A percentile compares a stretch with the other conserved stretches of the same genome.
phyloP scores from a whole-genome alignment of 164 flowering plant species.

The Tetrastigma voinierianum region DNA sequence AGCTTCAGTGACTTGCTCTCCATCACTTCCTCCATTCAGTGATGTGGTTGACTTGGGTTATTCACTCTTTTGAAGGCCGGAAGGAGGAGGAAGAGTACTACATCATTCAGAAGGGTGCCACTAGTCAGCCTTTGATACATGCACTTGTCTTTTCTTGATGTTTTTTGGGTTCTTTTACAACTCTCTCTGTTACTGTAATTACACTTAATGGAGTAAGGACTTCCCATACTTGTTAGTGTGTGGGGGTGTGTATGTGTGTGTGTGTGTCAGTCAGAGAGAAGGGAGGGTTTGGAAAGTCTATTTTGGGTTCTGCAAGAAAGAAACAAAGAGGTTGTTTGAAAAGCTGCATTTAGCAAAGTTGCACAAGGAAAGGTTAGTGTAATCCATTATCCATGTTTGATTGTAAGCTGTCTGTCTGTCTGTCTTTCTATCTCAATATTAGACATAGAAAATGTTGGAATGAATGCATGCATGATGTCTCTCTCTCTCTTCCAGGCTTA shows the following conservation, averaged over 20 bases:
- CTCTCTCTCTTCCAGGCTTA: too few species aligned
- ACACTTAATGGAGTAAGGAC: conserved; percentile 11
- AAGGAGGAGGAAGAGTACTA: too few species aligned
- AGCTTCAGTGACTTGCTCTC: conserved; percentile 25
- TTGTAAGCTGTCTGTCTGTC: neutral
- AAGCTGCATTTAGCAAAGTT: conserved; percentile 11
- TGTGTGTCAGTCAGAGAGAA: neutral
- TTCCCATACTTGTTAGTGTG: neutral
- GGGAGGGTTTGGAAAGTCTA: conserved; percentile 1
- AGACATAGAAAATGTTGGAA: too few species aligned
- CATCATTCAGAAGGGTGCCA: neutral
- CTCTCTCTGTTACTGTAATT: conserved; percentile 17
- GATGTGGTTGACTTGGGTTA: conserved; percentile 41
- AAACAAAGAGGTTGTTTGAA: conserved; percentile 10
- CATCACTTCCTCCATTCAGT: conserved; percentile 31
- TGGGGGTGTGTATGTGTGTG: too few species aligned
- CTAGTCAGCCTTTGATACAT: neutral
- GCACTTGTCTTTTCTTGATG: neutral
- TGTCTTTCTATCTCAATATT: too few species aligned
- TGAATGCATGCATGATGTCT: too few species aligned
- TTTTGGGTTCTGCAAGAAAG: conserved; percentile 8
- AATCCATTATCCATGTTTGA: neutral
- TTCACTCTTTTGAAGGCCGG: conserved; percentile 34
- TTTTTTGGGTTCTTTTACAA: neutral
- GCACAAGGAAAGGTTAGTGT: conserved; percentile 3